phyloP scores from a whole-genome alignment of 257 asterid genomes.

The Scutellaria barbata region DNA sequence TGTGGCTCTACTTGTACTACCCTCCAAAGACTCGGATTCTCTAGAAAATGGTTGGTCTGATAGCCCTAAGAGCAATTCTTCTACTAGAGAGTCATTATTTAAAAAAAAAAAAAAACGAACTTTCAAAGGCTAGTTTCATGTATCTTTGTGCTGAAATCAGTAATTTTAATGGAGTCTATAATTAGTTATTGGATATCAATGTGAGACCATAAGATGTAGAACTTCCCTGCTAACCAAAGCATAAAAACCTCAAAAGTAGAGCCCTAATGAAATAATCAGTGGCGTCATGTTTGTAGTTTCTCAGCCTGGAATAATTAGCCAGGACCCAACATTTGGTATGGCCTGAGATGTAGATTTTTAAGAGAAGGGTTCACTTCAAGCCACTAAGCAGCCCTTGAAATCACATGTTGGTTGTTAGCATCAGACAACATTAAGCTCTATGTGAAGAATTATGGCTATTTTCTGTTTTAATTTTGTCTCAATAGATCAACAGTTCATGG shows the following conservation, averaged over 20 bases:
- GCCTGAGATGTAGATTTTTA: neutral
- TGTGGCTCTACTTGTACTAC: slow-evolving; percentile 7
- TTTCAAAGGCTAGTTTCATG: neutral
- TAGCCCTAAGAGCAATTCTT: neutral
- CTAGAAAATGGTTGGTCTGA: slow-evolving; percentile 11
- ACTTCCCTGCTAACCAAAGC: neutral
- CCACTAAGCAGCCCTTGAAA: slow-evolving; percentile 16
- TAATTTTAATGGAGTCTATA: neutral
- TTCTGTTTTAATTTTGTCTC: neutral
- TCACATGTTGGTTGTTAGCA: slow-evolving; percentile 15
- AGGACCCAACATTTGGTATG: neutral
- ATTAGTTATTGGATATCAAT: neutral
- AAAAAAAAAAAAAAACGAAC: neutral
- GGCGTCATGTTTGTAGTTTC: slow-evolving; percentile 4
- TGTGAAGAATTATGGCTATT: neutral
- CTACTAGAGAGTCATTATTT: neutral
- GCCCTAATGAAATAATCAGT: slow-evolving; percentile 12
- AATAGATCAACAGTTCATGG: neutral
- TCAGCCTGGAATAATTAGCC: neutral
- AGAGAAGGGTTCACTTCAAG: neutral
- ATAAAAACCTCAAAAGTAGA: slow-evolving; percentile 5
- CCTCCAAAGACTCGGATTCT: neutral
- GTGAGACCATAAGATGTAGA: slow-evolving; percentile 6
- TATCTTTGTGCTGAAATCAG: neutral
- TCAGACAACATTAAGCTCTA: neutral